Evolutionary conservation across 805 yeast genomes (phyloP).

Genomic region (Candida michaelii): DNA sequence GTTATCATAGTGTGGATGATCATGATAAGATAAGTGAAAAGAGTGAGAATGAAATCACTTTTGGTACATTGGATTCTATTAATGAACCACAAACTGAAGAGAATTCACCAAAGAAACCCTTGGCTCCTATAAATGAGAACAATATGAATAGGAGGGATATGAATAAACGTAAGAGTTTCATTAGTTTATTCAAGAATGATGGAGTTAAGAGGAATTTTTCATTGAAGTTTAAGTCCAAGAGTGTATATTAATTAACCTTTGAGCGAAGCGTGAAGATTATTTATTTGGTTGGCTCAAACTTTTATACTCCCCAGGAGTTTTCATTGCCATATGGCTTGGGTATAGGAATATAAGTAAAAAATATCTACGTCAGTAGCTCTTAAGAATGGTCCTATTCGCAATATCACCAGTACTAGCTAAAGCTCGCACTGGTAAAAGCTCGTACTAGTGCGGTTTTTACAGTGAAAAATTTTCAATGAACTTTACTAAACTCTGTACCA

Average conservation of each 20-base stretch:
- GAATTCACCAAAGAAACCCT: neutral
- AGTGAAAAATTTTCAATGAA: constrained; percentile 10
- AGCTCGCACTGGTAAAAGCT: too few species aligned
- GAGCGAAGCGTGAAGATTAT: too few species aligned
- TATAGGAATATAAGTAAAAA: too few species aligned
- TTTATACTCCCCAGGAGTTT: too few species aligned
- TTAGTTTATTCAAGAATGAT: constrained; percentile 17
- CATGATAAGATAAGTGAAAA: constrained; percentile 1
- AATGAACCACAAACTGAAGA: constrained; percentile 9
- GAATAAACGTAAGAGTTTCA: constrained; percentile 18
- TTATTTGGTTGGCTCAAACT: too few species aligned
- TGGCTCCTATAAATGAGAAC: neutral
- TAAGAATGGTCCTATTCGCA: too few species aligned
- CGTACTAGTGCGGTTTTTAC: too few species aligned
- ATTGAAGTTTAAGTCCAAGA: constrained; percentile 19
- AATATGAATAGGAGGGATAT: constrained; percentile 1
- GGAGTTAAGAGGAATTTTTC: constrained; percentile 18
- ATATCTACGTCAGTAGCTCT: too few species aligned
- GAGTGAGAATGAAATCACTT: constrained; percentile 1
- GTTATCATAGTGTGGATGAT: constrained; percentile 1
- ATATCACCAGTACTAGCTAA: too few species aligned
- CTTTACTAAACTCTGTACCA: neutral
- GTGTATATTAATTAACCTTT: constrained; percentile 12
- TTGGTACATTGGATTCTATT: constrained; percentile 7
- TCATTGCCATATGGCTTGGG: too few species aligned